Evolutionary conservation across 2,329 filamentous ascomycete genomes (phyloP).

Genomic region (Arthrinium puccinioides): DNA sequence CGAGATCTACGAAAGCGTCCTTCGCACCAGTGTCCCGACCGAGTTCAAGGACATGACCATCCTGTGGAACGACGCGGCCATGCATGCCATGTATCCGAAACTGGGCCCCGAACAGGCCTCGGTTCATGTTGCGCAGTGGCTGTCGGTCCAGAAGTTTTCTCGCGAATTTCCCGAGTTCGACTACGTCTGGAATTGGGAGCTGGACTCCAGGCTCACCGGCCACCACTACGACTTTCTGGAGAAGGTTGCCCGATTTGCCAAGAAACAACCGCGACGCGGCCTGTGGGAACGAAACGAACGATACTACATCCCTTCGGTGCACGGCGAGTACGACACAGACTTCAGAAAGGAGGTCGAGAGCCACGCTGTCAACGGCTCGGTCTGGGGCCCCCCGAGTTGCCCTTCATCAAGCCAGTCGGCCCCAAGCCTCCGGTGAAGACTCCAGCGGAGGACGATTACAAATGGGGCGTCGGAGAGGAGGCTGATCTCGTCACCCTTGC

Average conservation of each 20-base stretch:
- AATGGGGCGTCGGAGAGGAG: slow-evolving; percentile 71
- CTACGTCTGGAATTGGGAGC: slow-evolving; percentile 83
- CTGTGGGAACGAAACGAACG: slow-evolving; percentile 68
- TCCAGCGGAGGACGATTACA: slow-evolving; percentile 57
- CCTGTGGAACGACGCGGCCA: slow-evolving; percentile 68
- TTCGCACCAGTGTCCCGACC: slow-evolving; percentile 56
- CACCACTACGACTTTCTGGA: slow-evolving; percentile 76
- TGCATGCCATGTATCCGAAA: slow-evolving; percentile 69
- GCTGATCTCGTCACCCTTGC: slow-evolving; percentile 68
- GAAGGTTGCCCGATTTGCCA: slow-evolving; percentile 55
- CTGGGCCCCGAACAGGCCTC: slow-evolving; percentile 50
- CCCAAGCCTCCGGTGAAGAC: slow-evolving; percentile 54
- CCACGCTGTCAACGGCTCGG: slow-evolving; percentile 39
- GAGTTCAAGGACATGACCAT: slow-evolving; percentile 67
- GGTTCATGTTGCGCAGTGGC: slow-evolving; percentile 58
- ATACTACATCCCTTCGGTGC: slow-evolving; percentile 63
- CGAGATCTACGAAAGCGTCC: slow-evolving; percentile 49
- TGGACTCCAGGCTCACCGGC: slow-evolving; percentile 71
- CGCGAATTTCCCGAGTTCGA: slow-evolving; percentile 73
- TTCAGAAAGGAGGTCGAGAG: slow-evolving; percentile 59
- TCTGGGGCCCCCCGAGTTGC: slow-evolving; percentile 62
- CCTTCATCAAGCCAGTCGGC: slow-evolving; percentile 54
- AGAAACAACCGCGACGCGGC: slow-evolving; percentile 62
- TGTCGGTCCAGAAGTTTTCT: slow-evolving; percentile 69
- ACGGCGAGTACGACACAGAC: slow-evolving; percentile 59